Conservation (phyloP, 2,329 filamentous ascomycete genomes). For the Chaetomium globosum region DNA sequence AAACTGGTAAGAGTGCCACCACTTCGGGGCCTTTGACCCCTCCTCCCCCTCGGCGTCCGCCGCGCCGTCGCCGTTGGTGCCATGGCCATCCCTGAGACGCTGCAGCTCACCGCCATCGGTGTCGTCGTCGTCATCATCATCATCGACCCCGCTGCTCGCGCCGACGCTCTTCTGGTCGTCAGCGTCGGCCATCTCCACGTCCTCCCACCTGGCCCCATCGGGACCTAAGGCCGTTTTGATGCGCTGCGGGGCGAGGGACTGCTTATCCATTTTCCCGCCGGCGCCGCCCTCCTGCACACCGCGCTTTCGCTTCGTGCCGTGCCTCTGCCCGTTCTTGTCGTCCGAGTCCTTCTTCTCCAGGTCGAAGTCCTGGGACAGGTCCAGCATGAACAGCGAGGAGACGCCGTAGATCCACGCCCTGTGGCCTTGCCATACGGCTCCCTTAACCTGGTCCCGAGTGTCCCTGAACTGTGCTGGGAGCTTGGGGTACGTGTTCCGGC, state of each 20-base stretch:
- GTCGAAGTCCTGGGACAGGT: constrained; percentile 71
- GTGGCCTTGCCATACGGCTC: constrained; percentile 77
- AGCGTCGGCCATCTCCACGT: constrained; percentile 42
- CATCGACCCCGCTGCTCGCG: constrained; percentile 45
- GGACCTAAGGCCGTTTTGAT: constrained; percentile 46
- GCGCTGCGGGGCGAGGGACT: constrained; percentile 51
- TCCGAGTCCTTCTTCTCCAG: constrained; percentile 39
- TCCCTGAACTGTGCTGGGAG: constrained; percentile 75
- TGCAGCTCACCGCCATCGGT: constrained; percentile 41
- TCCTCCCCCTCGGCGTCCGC: constrained; percentile 41
- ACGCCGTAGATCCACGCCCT: constrained; percentile 87
- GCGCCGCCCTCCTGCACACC: constrained; percentile 53
- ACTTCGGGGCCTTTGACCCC: constrained; percentile 41
- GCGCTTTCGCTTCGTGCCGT: constrained; percentile 59
- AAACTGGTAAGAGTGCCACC: constrained; percentile 91
- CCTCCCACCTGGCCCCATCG: constrained; percentile 41
- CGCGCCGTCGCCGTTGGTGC: constrained; percentile 42
- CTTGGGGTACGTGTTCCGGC: constrained; percentile 73
- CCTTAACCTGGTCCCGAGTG: constrained; percentile 79
- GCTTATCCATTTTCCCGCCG: constrained; percentile 55
- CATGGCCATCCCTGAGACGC: constrained; percentile 43
- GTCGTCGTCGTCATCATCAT: constrained; percentile 45
- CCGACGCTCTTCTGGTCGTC: constrained; percentile 38
- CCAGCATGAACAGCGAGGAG: constrained; percentile 89
- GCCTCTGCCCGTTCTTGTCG: constrained; percentile 39